Base-by-base conservation (phyloP, 345 rosid species). In the Toxicodendron radicans region DNA sequence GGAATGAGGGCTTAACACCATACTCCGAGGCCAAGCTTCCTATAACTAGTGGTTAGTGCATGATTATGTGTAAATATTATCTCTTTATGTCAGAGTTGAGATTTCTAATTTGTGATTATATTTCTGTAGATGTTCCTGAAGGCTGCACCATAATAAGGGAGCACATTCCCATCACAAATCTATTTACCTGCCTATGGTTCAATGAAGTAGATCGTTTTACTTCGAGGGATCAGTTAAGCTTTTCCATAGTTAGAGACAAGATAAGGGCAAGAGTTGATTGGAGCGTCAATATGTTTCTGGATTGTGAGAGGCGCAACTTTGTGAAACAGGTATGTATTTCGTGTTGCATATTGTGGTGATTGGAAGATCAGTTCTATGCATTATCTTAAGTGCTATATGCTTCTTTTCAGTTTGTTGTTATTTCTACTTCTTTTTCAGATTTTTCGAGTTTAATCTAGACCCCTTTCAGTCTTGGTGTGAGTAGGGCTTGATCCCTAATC, bases 171-270 rank as follows among this genome's bases (percentile, higher is more conserved):
- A 86, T 92, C 48, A 85, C 93, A 35, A 94, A 94, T 75, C 87
- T 92, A 54, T 89, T 92, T 79, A 81, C 91, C 21, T 94, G 98
- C 79, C 82, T 90, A n/a, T 94, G 98, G 98, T 94, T 92, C 85
- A 90, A 92, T 58, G 98, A 94, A 86, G 98, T 94, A 41, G 96
- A 90, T 75, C 86, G 92, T 18, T 94, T 92, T 83, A 94, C 98
- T 57, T 82, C 97, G 7, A 86, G 98, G 81, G 98, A 94, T 74
- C 98, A 94, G 80, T 66, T 94, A 68, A 94, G 98, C 83, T 94
- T 91, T 77, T 88, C 94, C 58, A 86, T 80, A 5, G 92, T 88
- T n/a, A 86, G 98, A 83, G 97, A 94, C 85, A 90, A 90, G 84
- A 85, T 92, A 45, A 84, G 81, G 84, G 84, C 86, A 43, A 89